Conservation (phyloP, 208 protist species). For the Angomonas desouzai region DNA sequence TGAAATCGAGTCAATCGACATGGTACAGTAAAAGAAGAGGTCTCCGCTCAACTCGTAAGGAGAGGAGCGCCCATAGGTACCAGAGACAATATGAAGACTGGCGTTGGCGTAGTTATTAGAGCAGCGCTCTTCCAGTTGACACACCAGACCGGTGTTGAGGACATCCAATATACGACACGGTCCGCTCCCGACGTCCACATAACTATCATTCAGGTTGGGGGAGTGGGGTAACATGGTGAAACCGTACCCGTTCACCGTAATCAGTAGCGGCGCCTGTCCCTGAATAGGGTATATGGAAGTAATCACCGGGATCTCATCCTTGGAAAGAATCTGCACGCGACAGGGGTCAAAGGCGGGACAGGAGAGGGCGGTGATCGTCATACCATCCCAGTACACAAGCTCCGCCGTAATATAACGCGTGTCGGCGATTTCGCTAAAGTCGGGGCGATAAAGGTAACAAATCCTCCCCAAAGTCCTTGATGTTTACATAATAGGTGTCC, state of each 20-base stretch:
- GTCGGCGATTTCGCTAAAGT: conserved; percentile 1
- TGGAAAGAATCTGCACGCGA: conserved; percentile 13
- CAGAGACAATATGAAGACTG: conserved; percentile 29
- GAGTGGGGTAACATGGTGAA: conserved; percentile 34
- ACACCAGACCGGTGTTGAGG: conserved; percentile 33
- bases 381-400: neutral
- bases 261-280: conserved; percentile 34
- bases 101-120: conserved; percentile 16
- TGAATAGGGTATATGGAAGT: conserved; percentile 24
- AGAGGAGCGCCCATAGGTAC: conserved; percentile 15
- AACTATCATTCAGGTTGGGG: conserved; percentile 16
- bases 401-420: neutral
- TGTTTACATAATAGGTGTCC: neutral
- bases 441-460: conserved; percentile 7
- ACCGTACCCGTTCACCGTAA: conserved; percentile 32
- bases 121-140: conserved; percentile 25
- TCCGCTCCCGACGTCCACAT: conserved; percentile 29
- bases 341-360: conserved; percentile 3
- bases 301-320: conserved; percentile 23
- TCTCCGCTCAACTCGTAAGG: neutral
- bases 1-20: conserved; percentile 19
- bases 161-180: conserved; percentile 25
- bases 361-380: neutral
- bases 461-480: conserved; percentile 5
- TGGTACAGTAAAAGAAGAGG: conserved; percentile 30